Evolutionary conservation across 2,329 filamentous ascomycete species (phyloP).

Genomic region (Arthrobotrys pseudoclavata): DNA sequence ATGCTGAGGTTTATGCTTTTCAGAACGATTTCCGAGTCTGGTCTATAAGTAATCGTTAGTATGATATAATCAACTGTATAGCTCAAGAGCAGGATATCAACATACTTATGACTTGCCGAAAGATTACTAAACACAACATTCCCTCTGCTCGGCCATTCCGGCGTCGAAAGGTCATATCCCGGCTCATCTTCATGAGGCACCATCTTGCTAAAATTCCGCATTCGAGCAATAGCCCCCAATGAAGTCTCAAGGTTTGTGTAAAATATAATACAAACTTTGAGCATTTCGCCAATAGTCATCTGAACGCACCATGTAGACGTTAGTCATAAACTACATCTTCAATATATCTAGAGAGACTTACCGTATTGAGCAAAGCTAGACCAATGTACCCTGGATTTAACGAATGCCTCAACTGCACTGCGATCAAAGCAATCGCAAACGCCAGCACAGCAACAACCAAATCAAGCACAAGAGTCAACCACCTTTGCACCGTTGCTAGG

Average conservation of each 20-base stretch:
- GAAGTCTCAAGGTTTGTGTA: constrained; percentile 65
- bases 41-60: background rate
- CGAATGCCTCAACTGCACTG: constrained; percentile 64
- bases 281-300: constrained; percentile 62
- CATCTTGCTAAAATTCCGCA: constrained; percentile 52
- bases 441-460: constrained; percentile 66
- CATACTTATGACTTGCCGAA: constrained; percentile 55
- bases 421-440: constrained; percentile 65
- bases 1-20: constrained; percentile 43
- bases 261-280: constrained; percentile 63
- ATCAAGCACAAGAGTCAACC: constrained; percentile 67
- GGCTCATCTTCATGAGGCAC: constrained; percentile 40
- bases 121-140: constrained; percentile 39
- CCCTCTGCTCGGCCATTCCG: constrained; percentile 43
- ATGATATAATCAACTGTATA: background rate
- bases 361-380: constrained; percentile 64
- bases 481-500: constrained; percentile 65
- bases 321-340: background rate
- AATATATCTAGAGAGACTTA: constrained; percentile 63
- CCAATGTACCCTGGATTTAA: constrained; percentile 64
- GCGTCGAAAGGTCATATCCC: constrained; percentile 24
- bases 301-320: background rate
- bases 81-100: background rate
- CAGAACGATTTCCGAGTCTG: constrained; percentile 51
- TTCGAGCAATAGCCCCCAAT: constrained; percentile 64